Evolutionary conservation across 805 yeast genomes (phyloP).

Genomic region (Candida insectalens): DNA sequence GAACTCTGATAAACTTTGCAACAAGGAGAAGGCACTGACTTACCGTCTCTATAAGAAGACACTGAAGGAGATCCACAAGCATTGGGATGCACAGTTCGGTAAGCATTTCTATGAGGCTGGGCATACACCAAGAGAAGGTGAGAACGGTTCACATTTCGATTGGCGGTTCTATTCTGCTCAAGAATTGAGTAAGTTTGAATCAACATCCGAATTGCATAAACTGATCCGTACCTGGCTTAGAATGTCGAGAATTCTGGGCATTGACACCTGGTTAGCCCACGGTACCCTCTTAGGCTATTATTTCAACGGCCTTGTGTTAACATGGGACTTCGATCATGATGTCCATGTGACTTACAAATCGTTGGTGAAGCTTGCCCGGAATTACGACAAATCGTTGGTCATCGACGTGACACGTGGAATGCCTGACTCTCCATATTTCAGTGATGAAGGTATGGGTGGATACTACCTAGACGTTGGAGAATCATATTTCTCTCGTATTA

Average conservation of each 20-base stretch:
- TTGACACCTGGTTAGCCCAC: conserved; percentile 54
- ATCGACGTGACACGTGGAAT: conserved; percentile 25
- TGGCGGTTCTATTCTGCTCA: conserved; percentile 32
- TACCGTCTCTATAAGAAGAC: conserved; percentile 5
- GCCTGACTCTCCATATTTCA: conserved; percentile 4
- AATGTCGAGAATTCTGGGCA: conserved; percentile 32
- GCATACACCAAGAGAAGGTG: conserved; percentile 14
- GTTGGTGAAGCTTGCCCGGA: conserved; percentile 31
- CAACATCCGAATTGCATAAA: conserved; percentile 31
- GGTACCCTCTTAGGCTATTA: conserved; percentile 57
- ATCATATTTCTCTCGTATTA: conserved; percentile 24
- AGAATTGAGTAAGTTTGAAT: conserved; percentile 12
- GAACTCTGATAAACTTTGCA: background rate
- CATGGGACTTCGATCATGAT: conserved; percentile 57
- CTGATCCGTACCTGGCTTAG: conserved; percentile 44
- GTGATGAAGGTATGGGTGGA: conserved; percentile 20
- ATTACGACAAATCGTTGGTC: conserved; percentile 40
- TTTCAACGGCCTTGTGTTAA: conserved; percentile 47
- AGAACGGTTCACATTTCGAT: conserved; percentile 33
- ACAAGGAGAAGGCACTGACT: conserved; percentile 2
- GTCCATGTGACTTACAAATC: conserved; percentile 47
- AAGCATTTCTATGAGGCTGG: conserved; percentile 36
- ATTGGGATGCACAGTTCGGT: conserved; percentile 7
- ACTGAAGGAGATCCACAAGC: conserved; percentile 1
- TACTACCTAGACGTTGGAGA: conserved; percentile 26